phyloP scores from a whole-genome alignment of 2,329 filamentous ascomycete species.

The Pyrenochaeta sp. region DNA sequence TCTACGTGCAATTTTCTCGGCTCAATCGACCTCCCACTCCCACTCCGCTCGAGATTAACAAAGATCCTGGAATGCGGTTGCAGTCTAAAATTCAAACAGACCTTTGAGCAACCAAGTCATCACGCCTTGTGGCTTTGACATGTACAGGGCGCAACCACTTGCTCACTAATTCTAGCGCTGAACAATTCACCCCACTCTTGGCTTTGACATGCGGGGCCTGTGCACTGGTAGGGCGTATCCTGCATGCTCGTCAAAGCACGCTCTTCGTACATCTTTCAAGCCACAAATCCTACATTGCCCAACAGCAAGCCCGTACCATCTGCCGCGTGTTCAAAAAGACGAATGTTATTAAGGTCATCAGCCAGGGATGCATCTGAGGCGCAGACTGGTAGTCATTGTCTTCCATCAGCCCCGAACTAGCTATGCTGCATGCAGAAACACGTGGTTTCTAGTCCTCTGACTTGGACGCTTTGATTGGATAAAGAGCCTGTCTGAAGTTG shows the following conservation, averaged over 20 bases:
- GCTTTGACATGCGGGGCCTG: background rate
- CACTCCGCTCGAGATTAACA: background rate
- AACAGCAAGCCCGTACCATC: background rate
- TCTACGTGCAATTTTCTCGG: background rate
- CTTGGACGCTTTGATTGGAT: background rate
- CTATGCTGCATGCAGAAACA: background rate
- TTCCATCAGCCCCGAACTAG: too few species aligned
- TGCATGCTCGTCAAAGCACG: background rate
- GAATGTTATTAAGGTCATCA: too few species aligned
- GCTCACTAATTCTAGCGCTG: background rate
- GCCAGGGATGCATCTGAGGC: too few species aligned
- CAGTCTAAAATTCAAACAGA: background rate
- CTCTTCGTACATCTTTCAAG: background rate
- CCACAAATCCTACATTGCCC: background rate
- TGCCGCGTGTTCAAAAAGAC: too few species aligned
- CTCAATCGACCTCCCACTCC: background rate
- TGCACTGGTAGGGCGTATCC: conserved; percentile 3
- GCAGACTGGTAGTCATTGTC: too few species aligned
- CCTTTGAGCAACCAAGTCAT: background rate
- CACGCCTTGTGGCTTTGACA: background rate
- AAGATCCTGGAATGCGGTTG: background rate
- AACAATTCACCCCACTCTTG: conserved; percentile 8
- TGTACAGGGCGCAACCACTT: conserved; percentile 5
- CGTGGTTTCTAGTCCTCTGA: conserved; percentile 1
- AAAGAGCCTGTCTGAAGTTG: background rate